A percentile compares a stretch with the other conserved stretches of the same genome.
Conservation (phyloP, 2,329 filamentous ascomycete genomes). For the Xylaria sp. region DNA sequence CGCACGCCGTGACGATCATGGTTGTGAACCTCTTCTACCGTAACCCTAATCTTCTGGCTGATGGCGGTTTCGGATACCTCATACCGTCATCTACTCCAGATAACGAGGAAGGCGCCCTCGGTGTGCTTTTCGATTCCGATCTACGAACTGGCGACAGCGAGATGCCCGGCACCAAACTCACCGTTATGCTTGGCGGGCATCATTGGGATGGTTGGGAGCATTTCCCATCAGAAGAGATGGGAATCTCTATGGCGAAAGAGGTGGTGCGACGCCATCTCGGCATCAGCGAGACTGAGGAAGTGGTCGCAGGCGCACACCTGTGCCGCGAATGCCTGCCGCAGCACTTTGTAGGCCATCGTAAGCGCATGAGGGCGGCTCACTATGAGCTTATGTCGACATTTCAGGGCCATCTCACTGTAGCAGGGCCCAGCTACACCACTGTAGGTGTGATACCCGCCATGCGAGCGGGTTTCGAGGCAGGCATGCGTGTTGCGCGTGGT, state of each 20-base stretch:
- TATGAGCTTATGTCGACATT: conserved; percentile 65
- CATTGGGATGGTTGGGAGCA: conserved; percentile 77
- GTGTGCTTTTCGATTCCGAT: conserved; percentile 91
- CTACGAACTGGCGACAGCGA: conserved; percentile 51
- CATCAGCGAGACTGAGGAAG: conserved; percentile 69
- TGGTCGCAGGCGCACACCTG: conserved; percentile 67
- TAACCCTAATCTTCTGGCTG: conserved; percentile 67
- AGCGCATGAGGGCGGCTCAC: conserved; percentile 68
- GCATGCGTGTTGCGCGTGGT: conserved; percentile 50
- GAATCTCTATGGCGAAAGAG: conserved; percentile 73
- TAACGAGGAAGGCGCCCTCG: conserved; percentile 85
- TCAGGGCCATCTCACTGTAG: conserved; percentile 71
- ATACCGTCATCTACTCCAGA: conserved; percentile 80
- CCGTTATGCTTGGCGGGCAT: conserved; percentile 94
- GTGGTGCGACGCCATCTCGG: conserved; percentile 79
- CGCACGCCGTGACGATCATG: conserved; percentile 82
- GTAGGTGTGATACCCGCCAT: conserved; percentile 64
- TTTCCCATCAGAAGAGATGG: conserved; percentile 72
- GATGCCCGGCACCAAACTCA: conserved; percentile 79
- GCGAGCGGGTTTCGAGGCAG: conserved; percentile 61
- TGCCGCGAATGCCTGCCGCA: conserved; percentile 85
- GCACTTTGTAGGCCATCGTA: conserved; percentile 81
- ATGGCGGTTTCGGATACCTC: conserved; percentile 87
- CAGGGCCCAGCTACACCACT: conserved; percentile 63
- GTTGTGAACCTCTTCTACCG: conserved; percentile 90